Base-by-base conservation (phyloP, 2,329 filamentous ascomycete genomes). In the Verruconis gallopava region DNA sequence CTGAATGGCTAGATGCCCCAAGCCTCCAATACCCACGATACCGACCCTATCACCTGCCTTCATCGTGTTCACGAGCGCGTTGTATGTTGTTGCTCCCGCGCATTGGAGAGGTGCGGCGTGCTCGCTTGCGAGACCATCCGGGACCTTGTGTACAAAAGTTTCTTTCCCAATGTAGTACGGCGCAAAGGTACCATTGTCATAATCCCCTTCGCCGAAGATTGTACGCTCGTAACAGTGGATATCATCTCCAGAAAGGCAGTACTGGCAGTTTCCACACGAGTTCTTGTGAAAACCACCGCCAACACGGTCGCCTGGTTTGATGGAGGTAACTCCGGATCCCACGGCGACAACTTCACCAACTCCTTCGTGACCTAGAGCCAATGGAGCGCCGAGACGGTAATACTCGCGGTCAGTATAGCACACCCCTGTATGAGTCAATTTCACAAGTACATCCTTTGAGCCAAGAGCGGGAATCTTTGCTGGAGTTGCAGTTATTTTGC, bases 31-130 rank as follows among this genome's bases (percentile, higher is more conserved):
- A 18, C 38, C 38, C 12, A 40, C 18, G 11, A 40, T 37, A 37
- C 38, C 38, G 11, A 40, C 38, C 5, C 38, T 9, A 18, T 40
- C 38, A 30, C 25, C 25, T 9, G n/a, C 6, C n/a, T 30, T 30
- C 25, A 30, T n/a, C 9, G 25, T 30, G n/a, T 30, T n/a, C 6
- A n/a, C 25, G 25, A 30, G 25, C 25, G 25, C 25, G n/a, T 30
- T 30, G 55, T 73, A 91, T 0, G 79, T 72, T 0, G 84, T 91
- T 41, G 89, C 69, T 1, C 85, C 83, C 1, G 77, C 84, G 54
- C 84, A 89, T 21, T 89, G 68, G 65, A 89, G 75, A 1, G 83
- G 82, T 2, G 81, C 73, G 1, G 72, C 73, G 44, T 69, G 62
- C 9, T 64, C 66, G 21, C 62, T 67, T 1, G 59, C 51, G 19